Conservation (phyloP, 768 basidiomycete species). For the Amanita inopinata region DNA sequence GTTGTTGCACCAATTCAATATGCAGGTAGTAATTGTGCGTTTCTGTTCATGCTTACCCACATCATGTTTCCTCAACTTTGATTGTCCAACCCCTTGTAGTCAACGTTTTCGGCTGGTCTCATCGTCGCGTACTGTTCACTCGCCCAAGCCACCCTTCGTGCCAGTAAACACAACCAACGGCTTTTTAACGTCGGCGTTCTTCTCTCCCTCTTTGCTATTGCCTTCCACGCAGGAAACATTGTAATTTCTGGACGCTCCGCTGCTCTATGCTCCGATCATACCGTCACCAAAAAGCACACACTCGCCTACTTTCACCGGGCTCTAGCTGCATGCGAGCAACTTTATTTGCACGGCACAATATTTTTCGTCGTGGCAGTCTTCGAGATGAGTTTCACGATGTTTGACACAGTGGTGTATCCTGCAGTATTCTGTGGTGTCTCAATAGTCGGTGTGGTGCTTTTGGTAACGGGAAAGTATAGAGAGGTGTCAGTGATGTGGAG, state of each 20-base stretch:
- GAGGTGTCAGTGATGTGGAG: slow-evolving; percentile 2
- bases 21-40: slow-evolving; percentile 21
- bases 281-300: slow-evolving; percentile 10
- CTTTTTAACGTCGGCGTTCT: slow-evolving; percentile 22
- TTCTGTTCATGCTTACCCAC: neutral
- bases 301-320: slow-evolving; percentile 21
- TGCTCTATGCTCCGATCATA: slow-evolving; percentile 16
- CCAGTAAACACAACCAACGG: slow-evolving; percentile 11
- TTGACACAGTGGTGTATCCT: slow-evolving; percentile 19
- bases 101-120: slow-evolving; percentile 21
- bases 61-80: too few relatives aligned
- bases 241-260: slow-evolving; percentile 21
- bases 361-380: slow-evolving; percentile 19
- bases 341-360: slow-evolving; percentile 21
- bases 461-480: neutral
- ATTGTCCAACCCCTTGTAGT: slow-evolving; percentile 13
- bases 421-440: slow-evolving; percentile 13
- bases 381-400: slow-evolving; percentile 22
- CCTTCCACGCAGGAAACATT: slow-evolving; percentile 22
- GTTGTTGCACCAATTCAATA: slow-evolving; percentile 19
- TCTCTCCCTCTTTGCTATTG: slow-evolving; percentile 22
- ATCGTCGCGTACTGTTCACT: slow-evolving; percentile 20
- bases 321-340: slow-evolving; percentile 21
- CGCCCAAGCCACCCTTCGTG: slow-evolving; percentile 15
- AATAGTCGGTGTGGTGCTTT: neutral